Percentiles rank a stretch among this genome's conserved stretches.
Conservation (phyloP, 257 asterid genomes). For the Solanum appendiculatum region DNA sequence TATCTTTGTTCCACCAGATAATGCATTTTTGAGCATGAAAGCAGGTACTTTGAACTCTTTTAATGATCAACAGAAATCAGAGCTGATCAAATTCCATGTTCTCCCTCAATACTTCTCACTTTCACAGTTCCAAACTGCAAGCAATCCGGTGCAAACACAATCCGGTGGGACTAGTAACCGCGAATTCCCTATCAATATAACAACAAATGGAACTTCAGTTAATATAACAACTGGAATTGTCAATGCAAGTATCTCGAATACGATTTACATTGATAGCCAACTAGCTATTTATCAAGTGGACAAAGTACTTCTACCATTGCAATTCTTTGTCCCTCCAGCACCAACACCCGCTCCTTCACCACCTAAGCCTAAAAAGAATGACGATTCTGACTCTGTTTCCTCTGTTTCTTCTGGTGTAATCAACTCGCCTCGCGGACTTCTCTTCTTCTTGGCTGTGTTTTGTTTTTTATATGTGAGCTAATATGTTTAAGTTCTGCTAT, state of each 20-base stretch:
- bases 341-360: constrained; percentile 51
- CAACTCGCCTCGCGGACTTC: neutral
- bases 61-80: constrained; percentile 25
- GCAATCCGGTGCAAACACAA: constrained; percentile 37
- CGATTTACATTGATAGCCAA: constrained; percentile 29
- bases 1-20: constrained; percentile 31
- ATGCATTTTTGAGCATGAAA: constrained; percentile 34
- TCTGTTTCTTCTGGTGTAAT: constrained; percentile 23
- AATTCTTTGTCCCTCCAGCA: constrained; percentile 31
- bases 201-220: constrained; percentile 27
- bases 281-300: constrained; percentile 46
- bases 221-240: constrained; percentile 42
- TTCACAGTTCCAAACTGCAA: constrained; percentile 36
- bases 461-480: neutral
- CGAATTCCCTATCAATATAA: constrained; percentile 34
- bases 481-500: neutral
- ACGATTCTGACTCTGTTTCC: neutral
- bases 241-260: constrained; percentile 30
- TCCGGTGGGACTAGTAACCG: constrained; percentile 36
- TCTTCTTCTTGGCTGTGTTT: neutral
- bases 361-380: constrained; percentile 12
- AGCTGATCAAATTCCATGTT: constrained; percentile 37
- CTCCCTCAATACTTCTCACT: constrained; percentile 24
- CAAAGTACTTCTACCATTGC: constrained; percentile 36
- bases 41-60: constrained; percentile 32